Percentiles rank a stretch among this genome's conserved stretches.
Evolutionary conservation across 352 stramenopile genomes (phyloP).

Genomic region (Globisporangium recalcitrans): DNA sequence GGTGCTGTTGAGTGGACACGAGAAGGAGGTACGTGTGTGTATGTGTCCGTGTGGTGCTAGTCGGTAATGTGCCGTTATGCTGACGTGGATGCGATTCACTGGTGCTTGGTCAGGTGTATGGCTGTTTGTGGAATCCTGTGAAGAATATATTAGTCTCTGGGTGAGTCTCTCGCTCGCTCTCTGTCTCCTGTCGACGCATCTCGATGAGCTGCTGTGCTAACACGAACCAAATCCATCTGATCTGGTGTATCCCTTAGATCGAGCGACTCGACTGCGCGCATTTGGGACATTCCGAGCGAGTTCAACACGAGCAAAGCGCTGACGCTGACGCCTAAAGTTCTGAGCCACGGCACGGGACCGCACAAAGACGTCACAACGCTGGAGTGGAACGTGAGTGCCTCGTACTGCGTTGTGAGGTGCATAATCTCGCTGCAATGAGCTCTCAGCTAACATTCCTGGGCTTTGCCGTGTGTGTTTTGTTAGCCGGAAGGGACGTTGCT

Average conservation of each 20-base stretch:
- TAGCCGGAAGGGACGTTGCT: constrained; percentile 88
- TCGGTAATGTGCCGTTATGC: not conserved
- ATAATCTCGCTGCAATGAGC: not conserved
- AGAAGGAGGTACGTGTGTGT: constrained; percentile 58
- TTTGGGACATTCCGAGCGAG: constrained; percentile 90
- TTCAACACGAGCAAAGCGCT: constrained; percentile 32
- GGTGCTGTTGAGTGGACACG: constrained; percentile 69
- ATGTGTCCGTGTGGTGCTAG: not conserved
- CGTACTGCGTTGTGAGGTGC: not conserved
- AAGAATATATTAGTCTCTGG: constrained; percentile 95
- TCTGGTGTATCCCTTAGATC: constrained; percentile 31
- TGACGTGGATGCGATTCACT: constrained; percentile 26
- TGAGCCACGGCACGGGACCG: constrained; percentile 78
- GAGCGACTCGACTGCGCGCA: constrained; percentile 92
- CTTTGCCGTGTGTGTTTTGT: constrained; percentile 9
- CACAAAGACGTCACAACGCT: constrained; percentile 98
- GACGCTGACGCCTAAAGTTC: constrained; percentile 39
- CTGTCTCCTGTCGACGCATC: not conserved
- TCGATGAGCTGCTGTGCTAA: not conserved
- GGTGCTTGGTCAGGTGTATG: constrained; percentile 87
- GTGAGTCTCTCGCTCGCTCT: constrained; percentile 13
- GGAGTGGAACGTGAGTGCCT: constrained; percentile 91
- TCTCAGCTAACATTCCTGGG: not conserved
- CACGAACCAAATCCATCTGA: not conserved
- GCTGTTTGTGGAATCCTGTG: constrained; percentile 96